A percentile compares a stretch with the other conserved stretches of the same genome.
These are phyloP conservation scores for Phlyctochytrium arcticum DNA, from an alignment of 192 early-diverging fungal genomes.

Conservation along the genomic window DNA sequence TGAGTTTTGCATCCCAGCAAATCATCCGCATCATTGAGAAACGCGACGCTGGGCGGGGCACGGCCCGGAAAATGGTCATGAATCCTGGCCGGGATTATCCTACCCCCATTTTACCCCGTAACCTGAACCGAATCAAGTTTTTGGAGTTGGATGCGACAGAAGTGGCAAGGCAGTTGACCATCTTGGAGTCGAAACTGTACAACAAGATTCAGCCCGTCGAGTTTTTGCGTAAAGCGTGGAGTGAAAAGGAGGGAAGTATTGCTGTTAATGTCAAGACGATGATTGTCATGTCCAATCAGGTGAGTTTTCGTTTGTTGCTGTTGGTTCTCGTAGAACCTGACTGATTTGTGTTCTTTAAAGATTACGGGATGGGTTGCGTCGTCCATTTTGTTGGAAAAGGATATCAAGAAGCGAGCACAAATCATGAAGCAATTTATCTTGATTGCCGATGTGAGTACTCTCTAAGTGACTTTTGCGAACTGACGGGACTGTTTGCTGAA, in stretches of 20 bases:
- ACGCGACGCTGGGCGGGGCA: constrained; percentile 49
- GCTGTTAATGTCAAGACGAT: constrained; percentile 85
- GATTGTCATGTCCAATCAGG: constrained; percentile 79
- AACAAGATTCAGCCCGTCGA: constrained; percentile 82
- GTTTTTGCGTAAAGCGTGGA: constrained; percentile 91
- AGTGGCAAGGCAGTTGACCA: constrained; percentile 91
- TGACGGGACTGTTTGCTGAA: constrained; percentile 2
- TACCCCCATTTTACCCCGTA: constrained; percentile 76
- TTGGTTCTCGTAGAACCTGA: too few species aligned
- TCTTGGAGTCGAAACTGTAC: constrained; percentile 83
- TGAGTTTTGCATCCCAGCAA: constrained; percentile 61
- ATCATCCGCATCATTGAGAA: constrained; percentile 77
- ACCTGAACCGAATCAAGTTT: constrained; percentile 71
- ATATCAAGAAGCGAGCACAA: constrained; percentile 41
- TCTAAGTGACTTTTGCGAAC: neutral
- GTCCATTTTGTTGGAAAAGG: constrained; percentile 70
- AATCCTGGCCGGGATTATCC: constrained; percentile 45
- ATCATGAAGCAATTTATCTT: constrained; percentile 46
- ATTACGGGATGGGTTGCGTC: constrained; percentile 85
- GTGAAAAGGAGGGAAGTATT: constrained; percentile 41
- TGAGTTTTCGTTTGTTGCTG: too few species aligned
- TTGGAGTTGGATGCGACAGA: constrained; percentile 90
- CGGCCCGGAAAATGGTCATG: constrained; percentile 19
- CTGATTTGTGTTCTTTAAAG: too few species aligned
- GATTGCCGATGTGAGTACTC: constrained; percentile 44